phyloP scores from a whole-genome alignment of 2,329 filamentous ascomycete species.

The Colletotrichum cordylinicola region DNA sequence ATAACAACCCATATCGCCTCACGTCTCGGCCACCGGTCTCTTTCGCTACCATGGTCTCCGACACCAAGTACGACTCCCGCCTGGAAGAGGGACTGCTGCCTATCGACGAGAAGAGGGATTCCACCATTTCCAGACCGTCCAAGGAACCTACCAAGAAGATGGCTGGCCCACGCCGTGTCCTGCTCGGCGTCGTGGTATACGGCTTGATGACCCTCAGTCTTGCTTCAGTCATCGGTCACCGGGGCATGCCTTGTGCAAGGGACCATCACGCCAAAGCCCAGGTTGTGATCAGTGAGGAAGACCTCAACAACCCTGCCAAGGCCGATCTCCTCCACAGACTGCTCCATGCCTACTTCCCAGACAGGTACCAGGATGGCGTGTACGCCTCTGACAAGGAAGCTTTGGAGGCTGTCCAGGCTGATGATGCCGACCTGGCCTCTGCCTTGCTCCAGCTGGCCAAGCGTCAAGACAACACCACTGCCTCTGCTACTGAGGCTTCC shows the following conservation, averaged over 20 bases:
- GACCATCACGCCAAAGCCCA: neutral
- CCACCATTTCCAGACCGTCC: neutral
- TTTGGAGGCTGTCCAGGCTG: constrained; percentile 66
- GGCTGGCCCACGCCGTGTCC: constrained; percentile 24
- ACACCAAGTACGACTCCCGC: constrained; percentile 20
- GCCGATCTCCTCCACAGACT: constrained; percentile 69
- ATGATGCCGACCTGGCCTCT: constrained; percentile 66
- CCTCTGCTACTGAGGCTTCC: constrained; percentile 21
- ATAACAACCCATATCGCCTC: constrained; percentile 38
- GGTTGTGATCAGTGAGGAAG: neutral
- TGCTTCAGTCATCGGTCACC: constrained; percentile 23
- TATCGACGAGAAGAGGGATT: constrained; percentile 22
- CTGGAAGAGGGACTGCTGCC: constrained; percentile 26
- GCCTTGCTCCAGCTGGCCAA: constrained; percentile 70
- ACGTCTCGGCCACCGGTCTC: neutral
- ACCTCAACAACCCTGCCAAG: constrained; percentile 43
- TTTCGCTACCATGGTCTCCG: constrained; percentile 19
- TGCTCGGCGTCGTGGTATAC: constrained; percentile 26
- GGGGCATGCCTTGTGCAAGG: constrained; percentile 5
- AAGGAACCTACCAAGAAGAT: constrained; percentile 21
- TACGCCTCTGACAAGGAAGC: constrained; percentile 69
- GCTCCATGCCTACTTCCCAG: constrained; percentile 66
- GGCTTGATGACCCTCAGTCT: constrained; percentile 27
- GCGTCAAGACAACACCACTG: constrained; percentile 52
- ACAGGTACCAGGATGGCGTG: constrained; percentile 71